These are phyloP conservation scores for Euptelea pleiosperma DNA, from an alignment of 164 flowering plant genomes.

Conservation along the genomic window DNA sequence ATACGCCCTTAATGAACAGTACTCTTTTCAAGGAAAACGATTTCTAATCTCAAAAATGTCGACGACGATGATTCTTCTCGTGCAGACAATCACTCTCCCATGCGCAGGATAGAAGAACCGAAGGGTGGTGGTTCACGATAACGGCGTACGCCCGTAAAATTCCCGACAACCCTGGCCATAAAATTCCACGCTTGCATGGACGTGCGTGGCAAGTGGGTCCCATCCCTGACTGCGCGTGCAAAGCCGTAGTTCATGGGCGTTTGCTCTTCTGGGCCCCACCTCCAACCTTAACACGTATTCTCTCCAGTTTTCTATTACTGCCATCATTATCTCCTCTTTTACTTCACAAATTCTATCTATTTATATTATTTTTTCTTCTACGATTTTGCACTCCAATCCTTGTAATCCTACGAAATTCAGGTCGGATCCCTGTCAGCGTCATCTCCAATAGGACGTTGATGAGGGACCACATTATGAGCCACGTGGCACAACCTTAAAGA, in stretches of 20 bases:
- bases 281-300: background rate
- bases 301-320: background rate
- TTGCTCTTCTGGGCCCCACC: slow-evolving; percentile 7
- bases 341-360: background rate
- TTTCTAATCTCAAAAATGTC: no score
- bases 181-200: slow-evolving; percentile 53
- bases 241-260: slow-evolving; percentile 44
- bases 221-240: slow-evolving; percentile 57
- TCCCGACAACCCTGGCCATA: slow-evolving; percentile 28
- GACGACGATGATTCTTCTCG: no score
- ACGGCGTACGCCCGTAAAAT: slow-evolving; percentile 10
- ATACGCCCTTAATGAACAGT: no score
- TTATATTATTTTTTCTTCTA: background rate
- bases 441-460: no score
- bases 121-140: slow-evolving; percentile 9
- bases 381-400: background rate
- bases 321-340: background rate
- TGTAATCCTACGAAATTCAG: background rate
- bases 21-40: slow-evolving; percentile 1
- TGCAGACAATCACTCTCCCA: no score
- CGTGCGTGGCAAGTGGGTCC: slow-evolving; percentile 43
- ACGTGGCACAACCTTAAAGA: no score
- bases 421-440: background rate
- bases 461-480: no score
- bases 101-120: no score